Evolutionary conservation across 371 early-diverging fungal species (phyloP), one percentile per base, ranked within the genome.

Genomic region (Phascolomyces articulosus): DNA sequence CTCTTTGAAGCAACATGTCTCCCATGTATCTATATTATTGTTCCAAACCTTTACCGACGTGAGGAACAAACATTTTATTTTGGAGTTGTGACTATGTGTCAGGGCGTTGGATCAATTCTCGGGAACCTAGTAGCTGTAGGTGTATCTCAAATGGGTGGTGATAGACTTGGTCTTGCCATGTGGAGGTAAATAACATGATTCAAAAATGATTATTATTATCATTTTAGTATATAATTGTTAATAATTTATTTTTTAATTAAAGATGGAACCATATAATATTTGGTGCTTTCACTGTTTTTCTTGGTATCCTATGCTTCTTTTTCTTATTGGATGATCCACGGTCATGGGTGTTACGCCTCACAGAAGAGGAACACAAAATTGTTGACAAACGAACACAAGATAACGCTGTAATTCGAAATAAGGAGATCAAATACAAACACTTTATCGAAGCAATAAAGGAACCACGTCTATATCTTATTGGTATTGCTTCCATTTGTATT

Each of bases 181-280:
- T 66, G 66, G 66, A 55, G 69, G 65, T 76, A 72, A 73, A 28
- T 28, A 18, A 56, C 18, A 34, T n/a, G n/a, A n/a, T n/a, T n/a
- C n/a, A n/a, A n/a, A n/a, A n/a, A n/a, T n/a, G n/a, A n/a, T n/a
- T n/a, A n/a, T n/a, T n/a, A n/a, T n/a, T n/a, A n/a, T n/a, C n/a
- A n/a, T n/a, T n/a, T n/a, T n/a, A n/a, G n/a, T n/a, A n/a, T n/a
- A n/a, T n/a, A n/a, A n/a, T n/a, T n/a, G n/a, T n/a, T n/a, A n/a
- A n/a, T n/a, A n/a, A n/a, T n/a, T n/a, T n/a, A n/a, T n/a, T 15
- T 20, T 13, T 47, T 24, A 51, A 0, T 3, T 20, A 24, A 20
- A 60, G 10, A 48, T 75, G 79, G 79, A 70, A 69, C 6, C 77
- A 74, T 28, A 69, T 77, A 16, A 64, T 80, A 9, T 77, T 66